Conservation (phyloP, 2,329 filamentous ascomycete species). For the Beauveria varroae region DNA sequence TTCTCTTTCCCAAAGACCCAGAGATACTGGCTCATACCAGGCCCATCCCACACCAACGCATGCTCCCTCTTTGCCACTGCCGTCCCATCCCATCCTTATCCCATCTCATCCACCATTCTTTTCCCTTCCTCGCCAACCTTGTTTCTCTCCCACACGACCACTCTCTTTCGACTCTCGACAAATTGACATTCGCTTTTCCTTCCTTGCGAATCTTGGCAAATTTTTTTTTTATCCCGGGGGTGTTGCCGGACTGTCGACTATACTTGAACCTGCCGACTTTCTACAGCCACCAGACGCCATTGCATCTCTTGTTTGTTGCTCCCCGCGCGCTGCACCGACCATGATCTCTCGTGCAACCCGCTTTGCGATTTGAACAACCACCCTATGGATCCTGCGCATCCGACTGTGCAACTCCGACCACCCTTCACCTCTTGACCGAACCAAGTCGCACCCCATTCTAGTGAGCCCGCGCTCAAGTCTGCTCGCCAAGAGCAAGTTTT, state of each 20-base stretch:
- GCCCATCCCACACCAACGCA: neutral
- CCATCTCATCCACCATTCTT: constrained; percentile 3
- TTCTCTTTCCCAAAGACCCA: neutral
- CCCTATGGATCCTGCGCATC: constrained; percentile 9
- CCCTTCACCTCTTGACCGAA: neutral
- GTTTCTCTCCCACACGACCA: neutral
- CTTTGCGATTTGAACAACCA: neutral
- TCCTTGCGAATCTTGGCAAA: neutral
- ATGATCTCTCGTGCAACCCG: constrained; percentile 2
- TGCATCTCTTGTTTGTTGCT: neutral
- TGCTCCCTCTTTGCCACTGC: neutral
- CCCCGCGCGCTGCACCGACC: neutral
- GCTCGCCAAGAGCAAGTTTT: constrained; percentile 1
- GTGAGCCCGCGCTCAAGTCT: neutral
- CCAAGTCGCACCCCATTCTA: neutral
- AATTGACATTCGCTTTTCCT: neutral
- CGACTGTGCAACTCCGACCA: neutral
- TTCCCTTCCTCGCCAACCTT: constrained; percentile 2
- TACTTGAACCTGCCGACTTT: neutral
- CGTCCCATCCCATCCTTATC: neutral
- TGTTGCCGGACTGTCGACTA: neutral
- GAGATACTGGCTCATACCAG: neutral
- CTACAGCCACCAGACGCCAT: neutral
- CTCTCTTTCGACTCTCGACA: neutral
- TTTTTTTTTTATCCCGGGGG: neutral